Evolutionary conservation across 2,329 filamentous ascomycete species (phyloP).

Genomic region (Colletotrichum echinochloae): DNA sequence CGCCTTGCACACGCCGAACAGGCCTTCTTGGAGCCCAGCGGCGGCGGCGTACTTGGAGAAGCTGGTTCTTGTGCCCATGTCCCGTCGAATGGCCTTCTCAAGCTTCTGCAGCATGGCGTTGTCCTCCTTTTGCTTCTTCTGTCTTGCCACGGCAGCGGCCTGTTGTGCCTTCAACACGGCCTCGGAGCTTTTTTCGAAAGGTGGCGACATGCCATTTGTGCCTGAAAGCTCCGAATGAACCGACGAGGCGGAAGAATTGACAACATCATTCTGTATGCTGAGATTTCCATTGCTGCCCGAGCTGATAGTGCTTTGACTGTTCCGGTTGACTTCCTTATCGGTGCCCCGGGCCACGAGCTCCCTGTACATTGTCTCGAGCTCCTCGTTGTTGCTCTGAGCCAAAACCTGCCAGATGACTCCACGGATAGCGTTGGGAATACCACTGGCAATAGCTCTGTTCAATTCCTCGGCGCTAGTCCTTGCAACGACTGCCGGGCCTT

Average conservation of each 20-base stretch:
- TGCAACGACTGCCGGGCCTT: slow-evolving; percentile 89
- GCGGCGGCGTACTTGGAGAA: slow-evolving; percentile 96
- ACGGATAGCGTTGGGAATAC: slow-evolving; percentile 93
- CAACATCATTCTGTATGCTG: slow-evolving; percentile 73
- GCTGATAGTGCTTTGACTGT: slow-evolving; percentile 66
- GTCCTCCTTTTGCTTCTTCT: slow-evolving; percentile 85
- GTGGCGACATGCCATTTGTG: slow-evolving; percentile 65
- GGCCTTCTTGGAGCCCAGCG: slow-evolving; percentile 89
- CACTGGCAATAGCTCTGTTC: slow-evolving; percentile 89
- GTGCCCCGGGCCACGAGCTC: slow-evolving; percentile 85
- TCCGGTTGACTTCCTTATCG: slow-evolving; percentile 78
- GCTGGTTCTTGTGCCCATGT: slow-evolving; percentile 91
- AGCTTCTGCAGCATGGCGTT: slow-evolving; percentile 79
- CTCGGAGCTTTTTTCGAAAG: slow-evolving; percentile 72
- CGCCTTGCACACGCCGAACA: slow-evolving; percentile 97
- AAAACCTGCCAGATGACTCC: slow-evolving; percentile 99
- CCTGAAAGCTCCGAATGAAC: slow-evolving; percentile 82
- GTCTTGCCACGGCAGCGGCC: slow-evolving; percentile 73
- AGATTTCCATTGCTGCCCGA: slow-evolving; percentile 65
- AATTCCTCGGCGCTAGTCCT: slow-evolving; percentile 90
- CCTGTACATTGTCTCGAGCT: slow-evolving; percentile 87
- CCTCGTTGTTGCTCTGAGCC: slow-evolving; percentile 93
- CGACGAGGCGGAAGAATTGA: slow-evolving; percentile 85
- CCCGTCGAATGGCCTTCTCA: slow-evolving; percentile 91
- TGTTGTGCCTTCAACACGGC: slow-evolving; percentile 74